Evolutionary conservation across 305 asterid species (phyloP).

Genomic region (Solanum chacoense): DNA sequence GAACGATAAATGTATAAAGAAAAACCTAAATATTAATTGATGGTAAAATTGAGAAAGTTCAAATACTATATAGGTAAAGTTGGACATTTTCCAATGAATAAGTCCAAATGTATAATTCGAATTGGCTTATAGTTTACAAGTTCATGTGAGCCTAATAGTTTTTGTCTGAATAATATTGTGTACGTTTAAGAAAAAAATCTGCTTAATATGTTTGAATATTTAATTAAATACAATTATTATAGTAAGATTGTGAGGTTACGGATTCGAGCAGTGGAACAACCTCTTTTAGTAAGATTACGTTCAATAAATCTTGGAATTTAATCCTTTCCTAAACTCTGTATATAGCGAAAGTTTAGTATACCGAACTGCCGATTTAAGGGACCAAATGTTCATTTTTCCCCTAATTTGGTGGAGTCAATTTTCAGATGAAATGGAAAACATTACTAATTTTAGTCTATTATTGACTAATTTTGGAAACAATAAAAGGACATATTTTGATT

Average conservation of each 20-base stretch:
- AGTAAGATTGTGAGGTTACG: background rate
- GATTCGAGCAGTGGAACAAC: background rate
- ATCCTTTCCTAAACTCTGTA: background rate
- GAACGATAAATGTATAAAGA: background rate
- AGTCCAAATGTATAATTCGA: background rate
- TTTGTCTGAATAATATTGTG: background rate
- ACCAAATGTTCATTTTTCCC: background rate
- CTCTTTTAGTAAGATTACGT: background rate
- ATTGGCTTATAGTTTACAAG: too few relatives aligned
- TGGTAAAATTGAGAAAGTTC: background rate
- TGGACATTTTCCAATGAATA: background rate
- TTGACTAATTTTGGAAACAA: background rate
- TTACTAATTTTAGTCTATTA: background rate
- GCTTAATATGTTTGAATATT: background rate
- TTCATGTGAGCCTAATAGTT: too few relatives aligned
- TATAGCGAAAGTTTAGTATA: background rate
- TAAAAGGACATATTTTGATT: background rate
- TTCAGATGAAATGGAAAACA: background rate
- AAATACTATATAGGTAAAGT: background rate
- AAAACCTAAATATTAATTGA: background rate
- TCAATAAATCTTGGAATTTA: background rate
- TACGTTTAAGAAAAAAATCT: background rate
- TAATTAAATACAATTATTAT: background rate
- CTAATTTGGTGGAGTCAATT: background rate
- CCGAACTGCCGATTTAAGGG: background rate